These are phyloP conservation scores for Pilatotrama ljubarskyi DNA, from an alignment of 768 basidiomycete genomes.

Conservation along the genomic window DNA sequence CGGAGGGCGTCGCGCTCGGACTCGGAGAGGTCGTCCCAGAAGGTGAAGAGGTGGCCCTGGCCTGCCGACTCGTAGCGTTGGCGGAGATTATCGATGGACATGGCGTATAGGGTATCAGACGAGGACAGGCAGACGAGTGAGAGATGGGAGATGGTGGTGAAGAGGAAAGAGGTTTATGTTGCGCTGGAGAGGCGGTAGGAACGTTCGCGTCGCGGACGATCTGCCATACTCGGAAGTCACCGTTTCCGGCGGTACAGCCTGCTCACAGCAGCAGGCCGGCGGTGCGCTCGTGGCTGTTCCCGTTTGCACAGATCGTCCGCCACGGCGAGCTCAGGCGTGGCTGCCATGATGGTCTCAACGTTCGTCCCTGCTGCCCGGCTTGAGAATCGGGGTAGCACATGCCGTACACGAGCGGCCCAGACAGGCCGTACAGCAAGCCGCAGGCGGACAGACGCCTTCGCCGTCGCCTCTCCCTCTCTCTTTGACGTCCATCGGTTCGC, in stretches of 20 bases:
- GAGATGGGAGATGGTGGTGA: slow-evolving; percentile 1
- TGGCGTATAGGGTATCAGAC: slow-evolving; percentile 34
- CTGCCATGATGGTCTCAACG: no score
- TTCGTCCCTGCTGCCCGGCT: no score
- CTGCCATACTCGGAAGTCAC: slow-evolving; percentile 15
- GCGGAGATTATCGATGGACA: slow-evolving; percentile 59
- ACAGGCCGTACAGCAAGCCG: no score
- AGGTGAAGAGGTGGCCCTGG: slow-evolving; percentile 88
- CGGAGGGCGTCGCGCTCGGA: slow-evolving; percentile 63
- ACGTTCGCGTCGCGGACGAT: slow-evolving; percentile 1
- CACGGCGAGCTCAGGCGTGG: no score
- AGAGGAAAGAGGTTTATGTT: neutral
- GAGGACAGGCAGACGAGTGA: neutral
- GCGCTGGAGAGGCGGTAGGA: neutral
- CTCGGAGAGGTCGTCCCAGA: slow-evolving; percentile 74
- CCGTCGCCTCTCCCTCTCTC: no score
- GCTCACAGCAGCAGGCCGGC: neutral
- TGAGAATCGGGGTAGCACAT: no score
- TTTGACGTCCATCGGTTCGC: no score
- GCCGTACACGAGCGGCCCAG: no score
- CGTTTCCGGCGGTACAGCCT: slow-evolving; percentile 17
- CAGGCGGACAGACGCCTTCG: no score
- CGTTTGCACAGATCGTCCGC: no score
- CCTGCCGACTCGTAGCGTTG: slow-evolving; percentile 73
- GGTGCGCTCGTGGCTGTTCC: slow-evolving; percentile 10